Evolutionary conservation across 192 early-diverging fungal species (phyloP).

Genomic region (Entophlyctis luteolus): DNA sequence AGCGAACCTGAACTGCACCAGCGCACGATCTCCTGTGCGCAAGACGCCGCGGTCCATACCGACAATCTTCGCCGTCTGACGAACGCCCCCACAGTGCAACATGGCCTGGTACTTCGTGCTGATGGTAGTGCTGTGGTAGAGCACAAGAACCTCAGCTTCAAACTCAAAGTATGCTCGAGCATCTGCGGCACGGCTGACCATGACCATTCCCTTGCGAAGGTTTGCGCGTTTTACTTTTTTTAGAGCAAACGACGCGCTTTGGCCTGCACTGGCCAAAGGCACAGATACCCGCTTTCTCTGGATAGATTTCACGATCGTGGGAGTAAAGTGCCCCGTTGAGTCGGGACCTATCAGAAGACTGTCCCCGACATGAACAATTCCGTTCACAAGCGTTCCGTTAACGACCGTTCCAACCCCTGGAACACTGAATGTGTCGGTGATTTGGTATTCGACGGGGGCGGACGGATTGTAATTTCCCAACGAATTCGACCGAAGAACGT

Average conservation of each 20-base stretch:
- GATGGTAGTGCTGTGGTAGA: conserved; percentile 91
- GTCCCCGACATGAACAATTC: conserved; percentile 78
- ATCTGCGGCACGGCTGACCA: conserved; percentile 49
- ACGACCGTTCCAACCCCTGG: conserved; percentile 88
- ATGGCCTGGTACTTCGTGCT: conserved; percentile 88
- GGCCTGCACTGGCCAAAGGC: conserved; percentile 72
- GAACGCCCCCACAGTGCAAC: conserved; percentile 80
- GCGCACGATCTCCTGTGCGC: conserved; percentile 82
- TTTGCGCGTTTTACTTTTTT: conserved; percentile 75
- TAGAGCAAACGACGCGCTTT: conserved; percentile 78
- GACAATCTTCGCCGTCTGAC: conserved; percentile 83
- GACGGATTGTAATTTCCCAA: conserved; percentile 57
- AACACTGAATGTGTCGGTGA: conserved; percentile 87
- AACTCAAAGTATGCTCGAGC: conserved; percentile 65
- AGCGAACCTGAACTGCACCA: conserved; percentile 54
- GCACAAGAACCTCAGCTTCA: conserved; percentile 87
- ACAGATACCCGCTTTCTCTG: conserved; percentile 84
- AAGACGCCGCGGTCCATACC: conserved; percentile 66
- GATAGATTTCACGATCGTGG: conserved; percentile 77
- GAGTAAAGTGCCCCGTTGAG: conserved; percentile 71
- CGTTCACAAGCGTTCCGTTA: conserved; percentile 68
- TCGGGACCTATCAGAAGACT: conserved; percentile 82
- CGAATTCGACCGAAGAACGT: conserved; percentile 65
- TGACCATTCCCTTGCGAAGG: conserved; percentile 84
- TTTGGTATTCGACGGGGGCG: conserved; percentile 70